These are phyloP conservation scores for Pseudoscleropodium purum DNA, from an alignment of 225 moss, liverwort and hornwort species.

Conservation along the genomic window DNA sequence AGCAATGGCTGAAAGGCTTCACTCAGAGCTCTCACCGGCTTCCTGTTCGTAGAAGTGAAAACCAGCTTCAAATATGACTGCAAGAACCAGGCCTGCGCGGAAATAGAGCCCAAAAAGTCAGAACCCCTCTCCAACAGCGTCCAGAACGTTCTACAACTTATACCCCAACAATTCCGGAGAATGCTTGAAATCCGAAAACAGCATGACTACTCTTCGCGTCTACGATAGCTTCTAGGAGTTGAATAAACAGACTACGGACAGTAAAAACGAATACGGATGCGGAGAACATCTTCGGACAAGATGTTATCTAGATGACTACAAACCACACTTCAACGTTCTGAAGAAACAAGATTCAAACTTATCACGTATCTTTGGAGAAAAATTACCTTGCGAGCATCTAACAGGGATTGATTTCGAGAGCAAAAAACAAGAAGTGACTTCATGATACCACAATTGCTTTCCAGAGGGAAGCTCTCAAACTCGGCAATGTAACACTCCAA, in stretches of 20 bases:
- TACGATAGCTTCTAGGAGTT: not conserved
- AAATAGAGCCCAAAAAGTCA: not conserved
- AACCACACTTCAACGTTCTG: not conserved
- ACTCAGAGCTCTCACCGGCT: constrained; percentile 57
- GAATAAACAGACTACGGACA: not conserved
- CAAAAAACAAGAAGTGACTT: constrained; percentile 57
- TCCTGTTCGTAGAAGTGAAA: constrained; percentile 57
- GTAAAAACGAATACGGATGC: not conserved
- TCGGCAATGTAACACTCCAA: constrained; percentile 65
- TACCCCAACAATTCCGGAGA: not conserved
- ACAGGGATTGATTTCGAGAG: constrained; percentile 21
- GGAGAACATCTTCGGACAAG: not conserved
- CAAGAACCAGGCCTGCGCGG: constrained; percentile 61
- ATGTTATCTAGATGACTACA: not conserved
- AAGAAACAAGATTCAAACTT: not conserved
- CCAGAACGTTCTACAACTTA: not conserved
- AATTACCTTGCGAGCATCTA: constrained; percentile 44
- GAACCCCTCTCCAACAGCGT: not conserved
- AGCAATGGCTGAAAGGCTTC: constrained; percentile 82
- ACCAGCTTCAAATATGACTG: constrained; percentile 73
- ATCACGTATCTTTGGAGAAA: not conserved
- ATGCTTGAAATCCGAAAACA: not conserved
- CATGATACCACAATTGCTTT: constrained; percentile 68
- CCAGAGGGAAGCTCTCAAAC: constrained; percentile 56
- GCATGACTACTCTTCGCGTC: not conserved